Conservation (phyloP, 768 basidiomycete genomes). For the Termitomyces sp. region DNA sequence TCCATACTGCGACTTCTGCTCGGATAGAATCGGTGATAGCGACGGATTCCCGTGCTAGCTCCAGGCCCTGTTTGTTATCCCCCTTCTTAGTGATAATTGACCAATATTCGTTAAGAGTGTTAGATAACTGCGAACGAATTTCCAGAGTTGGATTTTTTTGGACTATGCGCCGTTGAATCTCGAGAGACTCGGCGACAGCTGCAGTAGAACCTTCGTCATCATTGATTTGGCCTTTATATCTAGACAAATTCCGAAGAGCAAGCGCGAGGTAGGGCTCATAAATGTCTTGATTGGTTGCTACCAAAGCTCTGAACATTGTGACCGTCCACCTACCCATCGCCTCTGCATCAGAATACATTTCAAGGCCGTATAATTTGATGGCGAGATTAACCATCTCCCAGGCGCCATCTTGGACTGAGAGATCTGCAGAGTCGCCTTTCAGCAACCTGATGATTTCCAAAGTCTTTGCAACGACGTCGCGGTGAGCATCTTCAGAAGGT, state of each 20-base stretch:
- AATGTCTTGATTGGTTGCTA: neutral
- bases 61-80: neutral
- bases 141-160: neutral
- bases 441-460: constrained; percentile 6
- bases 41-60: constrained; percentile 7
- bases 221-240: neutral
- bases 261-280: constrained; percentile 10
- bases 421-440: constrained; percentile 3
- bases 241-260: constrained; percentile 7
- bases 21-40: constrained; percentile 4
- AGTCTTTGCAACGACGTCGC: constrained; percentile 7
- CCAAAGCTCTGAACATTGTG: constrained; percentile 9
- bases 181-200: constrained; percentile 5
- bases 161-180: neutral
- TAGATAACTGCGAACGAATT: constrained; percentile 4
- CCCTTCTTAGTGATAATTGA: neutral
- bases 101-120: constrained; percentile 7
- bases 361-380: constrained; percentile 7
- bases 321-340: constrained; percentile 11
- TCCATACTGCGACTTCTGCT: constrained; percentile 2
- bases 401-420: constrained; percentile 12
- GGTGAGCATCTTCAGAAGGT: constrained; percentile 1
- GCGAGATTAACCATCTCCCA: constrained; percentile 13
- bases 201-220: neutral
- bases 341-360: constrained; percentile 13